phyloP scores from a whole-genome alignment of 2,329 filamentous ascomycete species.

The Lachnellula willkommii region DNA sequence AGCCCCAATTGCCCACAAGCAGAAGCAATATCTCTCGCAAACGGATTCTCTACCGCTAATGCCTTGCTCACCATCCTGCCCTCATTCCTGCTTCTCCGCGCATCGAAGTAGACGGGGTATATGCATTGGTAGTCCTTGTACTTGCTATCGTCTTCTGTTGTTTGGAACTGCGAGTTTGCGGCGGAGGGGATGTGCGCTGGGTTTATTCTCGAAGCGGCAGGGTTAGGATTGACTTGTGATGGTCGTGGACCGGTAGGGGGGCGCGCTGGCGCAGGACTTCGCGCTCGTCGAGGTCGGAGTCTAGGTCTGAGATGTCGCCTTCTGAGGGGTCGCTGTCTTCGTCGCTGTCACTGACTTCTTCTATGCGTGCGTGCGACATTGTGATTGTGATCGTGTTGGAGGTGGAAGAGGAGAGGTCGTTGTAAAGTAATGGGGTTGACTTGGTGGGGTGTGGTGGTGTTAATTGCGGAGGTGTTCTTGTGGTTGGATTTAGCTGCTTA shows the following conservation, averaged over 20 bases:
- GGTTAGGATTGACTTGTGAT: constrained; percentile 32
- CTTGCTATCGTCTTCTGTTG: constrained; percentile 44
- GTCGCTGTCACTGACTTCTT: constrained; percentile 85
- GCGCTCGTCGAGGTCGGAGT: constrained; percentile 49
- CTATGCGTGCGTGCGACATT: constrained; percentile 85
- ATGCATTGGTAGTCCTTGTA: constrained; percentile 81
- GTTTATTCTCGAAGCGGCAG: constrained; percentile 35
- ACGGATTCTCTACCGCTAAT: constrained; percentile 74
- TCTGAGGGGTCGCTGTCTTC: constrained; percentile 72
- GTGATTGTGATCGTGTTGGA: constrained; percentile 8
- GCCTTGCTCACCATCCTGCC: constrained; percentile 71
- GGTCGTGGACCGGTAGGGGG: constrained; percentile 11
- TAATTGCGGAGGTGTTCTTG: too few species aligned
- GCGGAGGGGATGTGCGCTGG: constrained; percentile 36
- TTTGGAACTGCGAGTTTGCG: constrained; percentile 35
- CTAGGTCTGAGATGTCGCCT: constrained; percentile 67
- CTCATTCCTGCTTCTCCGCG: constrained; percentile 63
- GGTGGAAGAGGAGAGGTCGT: constrained; percentile 5
- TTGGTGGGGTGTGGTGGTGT: constrained; percentile 14
- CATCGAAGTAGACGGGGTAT: constrained; percentile 95
- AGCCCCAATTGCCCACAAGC: constrained; percentile 71
- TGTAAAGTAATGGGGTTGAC: background rate
- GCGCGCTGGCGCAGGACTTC: constrained; percentile 27
- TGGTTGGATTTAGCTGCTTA: too few species aligned
- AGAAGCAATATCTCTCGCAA: constrained; percentile 83